A percentile compares a stretch with the other conserved stretches of the same genome.
These are phyloP conservation scores for Pythium myriotylum DNA, from an alignment of 352 stramenopile genomes.

Conservation along the genomic window DNA sequence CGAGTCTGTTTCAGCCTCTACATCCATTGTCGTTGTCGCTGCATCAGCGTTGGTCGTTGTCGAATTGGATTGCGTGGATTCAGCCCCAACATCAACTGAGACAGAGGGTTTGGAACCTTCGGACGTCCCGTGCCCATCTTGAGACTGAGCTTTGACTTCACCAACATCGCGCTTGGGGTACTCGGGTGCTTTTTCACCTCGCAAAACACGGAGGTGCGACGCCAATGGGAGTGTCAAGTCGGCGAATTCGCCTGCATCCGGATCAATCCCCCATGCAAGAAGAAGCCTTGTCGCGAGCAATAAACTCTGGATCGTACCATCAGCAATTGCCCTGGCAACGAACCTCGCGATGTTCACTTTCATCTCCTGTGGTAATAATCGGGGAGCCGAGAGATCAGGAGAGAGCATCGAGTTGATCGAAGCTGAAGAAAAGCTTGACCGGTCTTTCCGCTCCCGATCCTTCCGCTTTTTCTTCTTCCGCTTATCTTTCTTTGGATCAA, in stretches of 20 bases:
- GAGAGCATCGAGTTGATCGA: conserved; percentile 59
- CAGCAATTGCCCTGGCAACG: conserved; percentile 72
- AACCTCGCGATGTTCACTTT: conserved; percentile 73
- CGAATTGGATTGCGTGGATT: neutral
- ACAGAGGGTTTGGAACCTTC: neutral
- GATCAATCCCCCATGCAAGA: conserved; percentile 47
- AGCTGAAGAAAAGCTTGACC: conserved; percentile 34
- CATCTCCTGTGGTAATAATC: conserved; percentile 55
- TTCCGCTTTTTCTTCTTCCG: conserved; percentile 87
- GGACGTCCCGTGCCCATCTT: neutral
- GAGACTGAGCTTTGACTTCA: neutral
- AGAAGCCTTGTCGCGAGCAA: conserved; percentile 76
- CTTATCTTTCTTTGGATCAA: conserved; percentile 80
- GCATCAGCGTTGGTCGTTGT: conserved; percentile 30
- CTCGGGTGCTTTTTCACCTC: conserved; percentile 64
- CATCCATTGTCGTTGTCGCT: conserved; percentile 55
- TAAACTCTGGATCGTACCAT: conserved; percentile 75
- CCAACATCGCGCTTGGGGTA: conserved; percentile 31
- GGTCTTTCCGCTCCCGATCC: conserved; percentile 79
- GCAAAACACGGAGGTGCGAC: conserved; percentile 76
- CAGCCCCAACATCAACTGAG: too few relatives aligned
- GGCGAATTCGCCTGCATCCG: conserved; percentile 23
- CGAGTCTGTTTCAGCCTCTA: conserved; percentile 66
- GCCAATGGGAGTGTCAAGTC: conserved; percentile 48
- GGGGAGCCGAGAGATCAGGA: conserved; percentile 66